Evolutionary conservation across 1,139 yeast genomes (phyloP), one percentile per base, ranked within the genome.

Genomic region (Taphrina flavorubra): DNA sequence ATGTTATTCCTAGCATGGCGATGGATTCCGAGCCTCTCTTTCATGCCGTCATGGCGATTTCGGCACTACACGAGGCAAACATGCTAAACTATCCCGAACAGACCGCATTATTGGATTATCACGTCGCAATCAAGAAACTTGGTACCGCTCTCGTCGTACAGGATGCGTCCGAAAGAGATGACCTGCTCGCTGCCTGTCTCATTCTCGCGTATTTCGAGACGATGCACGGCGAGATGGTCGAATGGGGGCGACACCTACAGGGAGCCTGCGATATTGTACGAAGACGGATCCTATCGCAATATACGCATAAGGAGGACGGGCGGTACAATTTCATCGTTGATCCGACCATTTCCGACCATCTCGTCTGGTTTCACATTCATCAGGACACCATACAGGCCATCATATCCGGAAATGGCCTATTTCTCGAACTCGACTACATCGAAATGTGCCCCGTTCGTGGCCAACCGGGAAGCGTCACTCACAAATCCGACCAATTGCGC

Each of bases 1-100:
- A 64, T 42, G 70, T 68, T 25, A 60, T 71, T 11, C 72, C 72
- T 20, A 66, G 61, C 56, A 68, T 71, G 72, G 69, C 72, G 6
- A 62, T 67, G 46, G 31, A 40, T 1, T 68, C 69, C 11, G 65
- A 69, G 8, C 68, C 72, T 6, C 65, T 71, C n/a, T 62, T 71
- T 46, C 72, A 70, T 44, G 68, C 72, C 25, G 58, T 71, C 16
- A 53, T 71, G 39, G 72, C 72, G 14, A 51, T 70, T 11, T 61
- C 72, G 25, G 71, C 71, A 3, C 25, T 68, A 44, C 72, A 69
- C 56, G 68, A 68, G 36, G 53, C 68, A 1, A 57, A 64, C 42
- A 18, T 65, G 11, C 62, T 36, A 16, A 51, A 67, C 18, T 47
- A 58, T 13, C 60, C 71, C 16, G 69, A 61, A 20, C 70, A 68